A percentile compares a stretch with the other conserved stretches of the same genome.
phyloP scores from a whole-genome alignment of 108 stramenopile genomes.

The Cyclotella choctawhatcheeana region DNA sequence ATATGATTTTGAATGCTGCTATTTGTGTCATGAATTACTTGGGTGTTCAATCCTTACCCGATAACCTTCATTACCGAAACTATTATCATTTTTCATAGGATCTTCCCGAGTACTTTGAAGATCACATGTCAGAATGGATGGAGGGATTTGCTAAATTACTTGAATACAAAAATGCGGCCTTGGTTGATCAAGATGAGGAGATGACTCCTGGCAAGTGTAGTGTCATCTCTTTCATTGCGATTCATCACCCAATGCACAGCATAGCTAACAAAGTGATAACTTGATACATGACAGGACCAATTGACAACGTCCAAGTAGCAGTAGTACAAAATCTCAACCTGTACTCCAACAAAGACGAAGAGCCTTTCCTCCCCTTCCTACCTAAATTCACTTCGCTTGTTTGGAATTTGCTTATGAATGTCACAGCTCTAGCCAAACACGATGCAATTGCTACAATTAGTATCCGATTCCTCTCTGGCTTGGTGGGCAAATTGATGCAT shows the following conservation, averaged over 20 bases:
- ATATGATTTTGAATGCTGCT: neutral
- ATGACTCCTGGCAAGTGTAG: slow-evolving; percentile 69
- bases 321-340: slow-evolving; percentile 93
- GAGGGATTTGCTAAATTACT: slow-evolving; percentile 87
- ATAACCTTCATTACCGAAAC: too few species aligned
- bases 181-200: slow-evolving; percentile 88
- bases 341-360: slow-evolving; percentile 97
- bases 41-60: too few species aligned
- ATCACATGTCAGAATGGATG: slow-evolving; percentile 96
- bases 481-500: slow-evolving; percentile 93
- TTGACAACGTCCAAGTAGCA: slow-evolving; percentile 89
- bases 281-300: too few species aligned
- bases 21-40: neutral
- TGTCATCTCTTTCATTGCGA: too few species aligned
- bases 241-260: too few species aligned
- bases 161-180: slow-evolving; percentile 79
- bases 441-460: slow-evolving; percentile 91
- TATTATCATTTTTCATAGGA: too few species aligned
- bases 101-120: slow-evolving; percentile 98
- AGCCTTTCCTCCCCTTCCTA: slow-evolving; percentile 88
- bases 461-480: slow-evolving; percentile 89
- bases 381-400: slow-evolving; percentile 83
- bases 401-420: slow-evolving; percentile 89
- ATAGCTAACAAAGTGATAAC: too few species aligned
- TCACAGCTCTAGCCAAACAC: slow-evolving; percentile 73